Evolutionary conservation across 257 asterid genomes (phyloP).

Genomic region (Solanum lignicaule): DNA sequence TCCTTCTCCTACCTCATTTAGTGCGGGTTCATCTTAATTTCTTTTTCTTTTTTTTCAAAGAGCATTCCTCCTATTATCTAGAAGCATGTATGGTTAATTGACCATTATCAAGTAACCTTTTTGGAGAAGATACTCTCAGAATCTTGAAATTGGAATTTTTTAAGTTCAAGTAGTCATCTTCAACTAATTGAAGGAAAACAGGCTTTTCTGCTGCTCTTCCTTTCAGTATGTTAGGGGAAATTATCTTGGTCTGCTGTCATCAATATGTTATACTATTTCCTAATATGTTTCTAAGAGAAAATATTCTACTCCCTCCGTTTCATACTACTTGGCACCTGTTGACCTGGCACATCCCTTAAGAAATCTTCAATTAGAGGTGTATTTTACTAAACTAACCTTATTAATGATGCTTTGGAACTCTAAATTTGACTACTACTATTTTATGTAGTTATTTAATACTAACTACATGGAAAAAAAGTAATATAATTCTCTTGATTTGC

Average conservation of each 20-base stretch:
- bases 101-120: neutral
- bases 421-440: neutral
- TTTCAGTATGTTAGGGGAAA: neutral
- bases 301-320: neutral
- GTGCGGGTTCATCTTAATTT: neutral
- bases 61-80: neutral
- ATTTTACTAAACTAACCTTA: neutral
- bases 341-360: neutral
- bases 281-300: neutral
- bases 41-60: neutral
- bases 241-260: neutral
- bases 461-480: neutral
- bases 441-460: neutral
- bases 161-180: neutral
- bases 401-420: neutral
- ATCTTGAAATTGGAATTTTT: neutral
- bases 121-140: neutral
- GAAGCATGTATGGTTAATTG: neutral
- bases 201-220: neutral
- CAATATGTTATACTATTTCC: neutral
- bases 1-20: neutral
- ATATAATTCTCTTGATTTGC: neutral
- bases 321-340: neutral
- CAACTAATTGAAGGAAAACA: neutral
- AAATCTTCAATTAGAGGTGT: neutral